Conservation (phyloP, 1,284 basidiomycete genomes). For the Ustilago sp. region DNA sequence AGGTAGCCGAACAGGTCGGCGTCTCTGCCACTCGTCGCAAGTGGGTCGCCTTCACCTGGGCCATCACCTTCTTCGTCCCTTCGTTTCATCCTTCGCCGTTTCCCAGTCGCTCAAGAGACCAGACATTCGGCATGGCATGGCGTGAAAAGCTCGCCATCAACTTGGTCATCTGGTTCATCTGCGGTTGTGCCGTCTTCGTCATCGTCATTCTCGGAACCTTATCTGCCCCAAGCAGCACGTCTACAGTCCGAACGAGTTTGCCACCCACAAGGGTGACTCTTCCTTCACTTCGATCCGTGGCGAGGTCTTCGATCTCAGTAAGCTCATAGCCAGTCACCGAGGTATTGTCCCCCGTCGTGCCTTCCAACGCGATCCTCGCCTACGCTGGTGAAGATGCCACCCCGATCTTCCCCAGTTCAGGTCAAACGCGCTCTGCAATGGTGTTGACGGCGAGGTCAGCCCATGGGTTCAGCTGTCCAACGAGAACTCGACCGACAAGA, state of each 20-base stretch:
- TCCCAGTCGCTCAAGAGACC: slow-evolving; percentile 92
- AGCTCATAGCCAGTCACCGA: slow-evolving; percentile 72
- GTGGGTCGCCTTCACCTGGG: slow-evolving; percentile 89
- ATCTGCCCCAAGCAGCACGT: slow-evolving; percentile 97
- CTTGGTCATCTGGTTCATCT: slow-evolving; percentile 91
- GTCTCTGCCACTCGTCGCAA: slow-evolving; percentile 82
- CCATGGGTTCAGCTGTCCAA: slow-evolving; percentile 85
- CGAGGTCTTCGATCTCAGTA: slow-evolving; percentile 85
- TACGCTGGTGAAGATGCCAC: slow-evolving; percentile 86
- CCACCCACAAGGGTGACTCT: slow-evolving; percentile 78
- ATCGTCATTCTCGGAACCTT: slow-evolving; percentile 85
- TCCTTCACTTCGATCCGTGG: slow-evolving; percentile 87
- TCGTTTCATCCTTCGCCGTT: slow-evolving; percentile 77
- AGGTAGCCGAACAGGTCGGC: slow-evolving; percentile 86
- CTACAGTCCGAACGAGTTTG: slow-evolving; percentile 82
- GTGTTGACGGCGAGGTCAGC: slow-evolving; percentile 81
- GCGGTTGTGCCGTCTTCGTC: slow-evolving; percentile 87
- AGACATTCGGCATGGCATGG: slow-evolving; percentile 96
- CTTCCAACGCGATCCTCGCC: slow-evolving; percentile 79
- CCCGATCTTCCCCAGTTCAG: slow-evolving; percentile 92
- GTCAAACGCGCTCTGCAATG: slow-evolving; percentile 94
- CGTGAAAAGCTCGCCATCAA: slow-evolving; percentile 96
- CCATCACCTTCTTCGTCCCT: slow-evolving; percentile 93
- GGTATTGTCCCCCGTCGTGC: slow-evolving; percentile 81
- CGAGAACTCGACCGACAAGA: slow-evolving; percentile 81